These are phyloP conservation scores for Xerocomellus intermedius DNA, from an alignment of 768 basidiomycete species.

Conservation along the genomic window DNA sequence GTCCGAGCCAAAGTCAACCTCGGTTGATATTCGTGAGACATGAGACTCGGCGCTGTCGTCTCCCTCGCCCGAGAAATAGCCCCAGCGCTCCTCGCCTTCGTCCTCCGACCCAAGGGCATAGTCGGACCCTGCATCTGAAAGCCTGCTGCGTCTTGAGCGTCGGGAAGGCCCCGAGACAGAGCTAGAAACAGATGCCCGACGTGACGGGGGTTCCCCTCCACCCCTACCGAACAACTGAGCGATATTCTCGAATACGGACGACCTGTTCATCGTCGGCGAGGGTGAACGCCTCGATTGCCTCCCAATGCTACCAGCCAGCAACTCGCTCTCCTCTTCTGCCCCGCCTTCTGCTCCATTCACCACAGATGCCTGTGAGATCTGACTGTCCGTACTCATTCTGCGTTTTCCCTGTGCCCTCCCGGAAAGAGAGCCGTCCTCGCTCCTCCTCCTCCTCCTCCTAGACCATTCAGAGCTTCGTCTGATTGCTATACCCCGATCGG, in stretches of 20 bases:
- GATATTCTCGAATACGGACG: slow-evolving; percentile 60
- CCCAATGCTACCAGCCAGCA: slow-evolving; percentile 25
- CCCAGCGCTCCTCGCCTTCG: slow-evolving; percentile 79
- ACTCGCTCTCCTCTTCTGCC: slow-evolving; percentile 38
- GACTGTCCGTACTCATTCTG: slow-evolving; percentile 45
- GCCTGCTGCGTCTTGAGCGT: slow-evolving; percentile 47
- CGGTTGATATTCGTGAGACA: slow-evolving; percentile 38
- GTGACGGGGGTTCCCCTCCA: slow-evolving; percentile 39
- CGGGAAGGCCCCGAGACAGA: slow-evolving; percentile 50
- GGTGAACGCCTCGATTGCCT: slow-evolving; percentile 34
- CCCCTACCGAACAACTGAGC: slow-evolving; percentile 64
- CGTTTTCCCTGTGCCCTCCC: slow-evolving; percentile 35
- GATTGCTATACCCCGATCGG: slow-evolving; percentile 39
- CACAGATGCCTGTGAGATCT: slow-evolving; percentile 38
- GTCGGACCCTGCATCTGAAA: slow-evolving; percentile 59
- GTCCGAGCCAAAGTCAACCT: slow-evolving; percentile 71
- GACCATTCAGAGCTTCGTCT: slow-evolving; percentile 58
- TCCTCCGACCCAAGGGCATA: slow-evolving; percentile 54
- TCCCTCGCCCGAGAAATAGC: slow-evolving; percentile 85
- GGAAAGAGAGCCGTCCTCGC: slow-evolving; percentile 43
- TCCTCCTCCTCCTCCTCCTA: slow-evolving; percentile 40
- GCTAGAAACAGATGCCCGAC: slow-evolving; percentile 57
- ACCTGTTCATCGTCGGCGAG: slow-evolving; percentile 38
- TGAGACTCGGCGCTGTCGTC: slow-evolving; percentile 45
- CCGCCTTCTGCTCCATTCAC: slow-evolving; percentile 39